Conservation (phyloP, 257 asterid species). For the Rehmannia glutinosa region DNA sequence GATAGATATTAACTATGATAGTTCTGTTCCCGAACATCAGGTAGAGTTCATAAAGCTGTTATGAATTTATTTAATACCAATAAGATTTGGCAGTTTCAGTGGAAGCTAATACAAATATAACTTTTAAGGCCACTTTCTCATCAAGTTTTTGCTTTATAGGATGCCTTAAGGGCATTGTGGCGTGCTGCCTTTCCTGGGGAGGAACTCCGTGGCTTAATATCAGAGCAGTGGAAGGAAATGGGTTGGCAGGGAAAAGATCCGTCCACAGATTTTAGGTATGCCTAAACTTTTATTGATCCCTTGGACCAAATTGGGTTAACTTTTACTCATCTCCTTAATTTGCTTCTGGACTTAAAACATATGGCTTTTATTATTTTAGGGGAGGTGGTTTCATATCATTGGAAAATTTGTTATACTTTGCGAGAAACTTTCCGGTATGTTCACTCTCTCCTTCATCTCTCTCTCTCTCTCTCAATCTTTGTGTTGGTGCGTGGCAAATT, state of each 20-base stretch:
- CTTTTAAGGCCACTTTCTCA: slow-evolving; percentile 12
- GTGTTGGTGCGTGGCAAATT: background rate
- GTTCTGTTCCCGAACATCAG: slow-evolving; percentile 84
- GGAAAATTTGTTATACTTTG: slow-evolving; percentile 89
- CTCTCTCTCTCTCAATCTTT: background rate
- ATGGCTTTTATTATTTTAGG: slow-evolving; percentile 38
- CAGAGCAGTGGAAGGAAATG: slow-evolving; percentile 99
- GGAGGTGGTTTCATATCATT: slow-evolving; percentile 97
- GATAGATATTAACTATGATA: slow-evolving; percentile 77
- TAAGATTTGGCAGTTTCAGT: background rate
- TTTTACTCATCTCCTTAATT: background rate
- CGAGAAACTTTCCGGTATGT: slow-evolving; percentile 82
- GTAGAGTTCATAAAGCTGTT: slow-evolving; percentile 37
- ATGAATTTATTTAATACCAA: background rate
- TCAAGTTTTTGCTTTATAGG: slow-evolving; percentile 37
- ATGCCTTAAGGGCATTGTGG: slow-evolving; percentile 84
- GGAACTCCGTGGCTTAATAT: slow-evolving; percentile 73
- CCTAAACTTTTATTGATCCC: slow-evolving; percentile 7
- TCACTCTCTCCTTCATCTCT: slow-evolving; percentile 18
- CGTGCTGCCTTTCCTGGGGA: slow-evolving; percentile 84
- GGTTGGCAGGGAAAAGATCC: slow-evolving; percentile 99
- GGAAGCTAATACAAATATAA: background rate
- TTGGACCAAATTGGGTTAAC: slow-evolving; percentile 11
- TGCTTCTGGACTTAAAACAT: slow-evolving; percentile 11
- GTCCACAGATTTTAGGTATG: slow-evolving; percentile 93